Evolutionary conservation across 140 eudicot species (phyloP).

Genomic region (Flaveria floridana): DNA sequence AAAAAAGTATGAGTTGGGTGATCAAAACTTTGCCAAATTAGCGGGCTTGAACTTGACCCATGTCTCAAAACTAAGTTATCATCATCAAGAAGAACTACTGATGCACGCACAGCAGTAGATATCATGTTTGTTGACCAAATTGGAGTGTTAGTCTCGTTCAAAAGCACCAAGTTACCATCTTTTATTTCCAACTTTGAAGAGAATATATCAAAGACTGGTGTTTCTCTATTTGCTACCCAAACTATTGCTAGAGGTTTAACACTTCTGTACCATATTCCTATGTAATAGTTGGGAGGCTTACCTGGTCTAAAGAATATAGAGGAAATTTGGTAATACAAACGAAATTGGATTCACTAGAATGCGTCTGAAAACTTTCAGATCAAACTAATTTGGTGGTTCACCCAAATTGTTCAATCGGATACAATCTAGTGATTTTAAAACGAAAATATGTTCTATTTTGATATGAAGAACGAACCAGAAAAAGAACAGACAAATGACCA

Average conservation of each 20-base stretch:
- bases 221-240: conserved; percentile 73
- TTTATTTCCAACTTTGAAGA: conserved; percentile 36
- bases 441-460: too few relatives aligned
- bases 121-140: conserved; percentile 47
- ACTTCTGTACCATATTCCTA: conserved; percentile 49
- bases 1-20: conserved; percentile 48
- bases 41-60: conserved; percentile 28
- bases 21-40: conserved; percentile 71
- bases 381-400: too few relatives aligned
- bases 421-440: too few relatives aligned
- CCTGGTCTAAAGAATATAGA: conserved; percentile 38
- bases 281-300: conserved; percentile 38
- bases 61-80: conserved; percentile 60
- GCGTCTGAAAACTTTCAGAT: too few relatives aligned
- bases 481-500: too few relatives aligned
- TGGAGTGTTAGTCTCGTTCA: conserved; percentile 10
- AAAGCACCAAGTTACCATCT: conserved; percentile 58
- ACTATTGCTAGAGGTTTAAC: conserved; percentile 22
- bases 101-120: conserved; percentile 15
- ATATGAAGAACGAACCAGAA: too few relatives aligned
- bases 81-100: conserved; percentile 43
- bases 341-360: too few relatives aligned
- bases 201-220: conserved; percentile 39
- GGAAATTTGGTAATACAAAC: too few relatives aligned
- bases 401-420: too few relatives aligned